Base-by-base conservation (phyloP, 306 rosid genomes). In the Quercus variabilis region DNA sequence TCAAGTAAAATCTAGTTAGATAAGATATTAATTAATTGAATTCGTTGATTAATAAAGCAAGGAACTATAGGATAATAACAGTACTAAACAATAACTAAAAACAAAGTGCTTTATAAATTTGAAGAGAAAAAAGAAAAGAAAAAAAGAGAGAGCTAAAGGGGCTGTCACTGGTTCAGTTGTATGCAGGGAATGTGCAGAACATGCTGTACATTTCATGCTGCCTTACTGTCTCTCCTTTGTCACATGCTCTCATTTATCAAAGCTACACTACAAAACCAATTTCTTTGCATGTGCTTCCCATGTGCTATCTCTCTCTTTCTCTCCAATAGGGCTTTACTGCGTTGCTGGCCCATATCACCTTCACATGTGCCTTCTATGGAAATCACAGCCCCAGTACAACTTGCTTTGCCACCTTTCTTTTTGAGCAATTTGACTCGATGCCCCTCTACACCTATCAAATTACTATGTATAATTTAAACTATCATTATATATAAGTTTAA, bases 151-250 rank as follows among this genome's bases (percentile, higher is more conserved):
- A 33, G 71, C 41, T 26, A 54, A 31, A 14, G 23, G 60, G 64
- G 54, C 41, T 84, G 79, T 26, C 57, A 81, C 2, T 73, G 78
- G 89, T 69, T 83, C 76, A 90, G 94, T 81, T 81, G n/a, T 79
- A 86, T 92, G 94, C 90, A 88, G 98, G 94, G 98, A 91, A 94
- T 94, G 97, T 88, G 97, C 94, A 87, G 92, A 91, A 92, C 97
- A 92, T 89, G 97, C 70, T 91, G 94, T 88, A 89, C 92, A 88
- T 73, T 88, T 87, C 76, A 77, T 88, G 93, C 90, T 89, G 94
- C 93, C 86, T 85, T 86, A 84, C 89, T 91, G 96, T 91, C 94
- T 74, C 94, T 81, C 82, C 84, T 76, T 79, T 81, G 71, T 91
- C 98, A 91, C 98, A 88, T 91, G 97, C 91, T 65, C 23, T 71